Percentiles rank a stretch among this genome's conserved stretches.
Evolutionary conservation across 495 filamentous ascomycete genomes (phyloP).

Genomic region (Xylaria longipes): DNA sequence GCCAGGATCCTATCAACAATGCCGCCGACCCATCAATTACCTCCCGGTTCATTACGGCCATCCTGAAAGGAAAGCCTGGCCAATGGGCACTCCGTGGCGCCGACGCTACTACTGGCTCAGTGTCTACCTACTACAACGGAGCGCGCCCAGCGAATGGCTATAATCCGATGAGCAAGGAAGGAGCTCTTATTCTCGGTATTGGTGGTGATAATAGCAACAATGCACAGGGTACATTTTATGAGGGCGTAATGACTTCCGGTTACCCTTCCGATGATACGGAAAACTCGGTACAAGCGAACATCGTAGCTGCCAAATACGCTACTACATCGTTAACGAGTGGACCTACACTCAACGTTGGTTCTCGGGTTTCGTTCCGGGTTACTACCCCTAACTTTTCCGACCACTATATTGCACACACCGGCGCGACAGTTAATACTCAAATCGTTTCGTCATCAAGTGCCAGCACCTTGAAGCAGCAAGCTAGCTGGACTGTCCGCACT

Average conservation of each 20-base stretch:
- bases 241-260: constrained; percentile 64
- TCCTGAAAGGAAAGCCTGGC: constrained; percentile 57
- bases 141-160: constrained; percentile 55
- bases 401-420: constrained; percentile 55
- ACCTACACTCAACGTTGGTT: constrained; percentile 54
- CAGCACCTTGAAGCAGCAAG: constrained; percentile 53
- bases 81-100: constrained; percentile 62
- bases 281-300: constrained; percentile 61
- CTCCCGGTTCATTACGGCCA: constrained; percentile 58
- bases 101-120: constrained; percentile 56
- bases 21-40: constrained; percentile 51
- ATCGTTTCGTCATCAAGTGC: constrained; percentile 59
- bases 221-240: constrained; percentile 66
- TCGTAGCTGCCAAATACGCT: constrained; percentile 61
- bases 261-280: constrained; percentile 63
- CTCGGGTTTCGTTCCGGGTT: constrained; percentile 55
- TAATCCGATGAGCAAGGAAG: constrained; percentile 65
- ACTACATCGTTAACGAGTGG: constrained; percentile 51
- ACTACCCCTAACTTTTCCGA: constrained; percentile 58
- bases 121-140: constrained; percentile 62
- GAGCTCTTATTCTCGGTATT: constrained; percentile 64
- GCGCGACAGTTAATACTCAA: constrained; percentile 54
- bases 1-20: constrained; percentile 48
- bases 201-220: constrained; percentile 53
- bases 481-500: constrained; percentile 60